Evolutionary conservation across 306 rosid genomes (phyloP).

Genomic region (Datisca glomerata): DNA sequence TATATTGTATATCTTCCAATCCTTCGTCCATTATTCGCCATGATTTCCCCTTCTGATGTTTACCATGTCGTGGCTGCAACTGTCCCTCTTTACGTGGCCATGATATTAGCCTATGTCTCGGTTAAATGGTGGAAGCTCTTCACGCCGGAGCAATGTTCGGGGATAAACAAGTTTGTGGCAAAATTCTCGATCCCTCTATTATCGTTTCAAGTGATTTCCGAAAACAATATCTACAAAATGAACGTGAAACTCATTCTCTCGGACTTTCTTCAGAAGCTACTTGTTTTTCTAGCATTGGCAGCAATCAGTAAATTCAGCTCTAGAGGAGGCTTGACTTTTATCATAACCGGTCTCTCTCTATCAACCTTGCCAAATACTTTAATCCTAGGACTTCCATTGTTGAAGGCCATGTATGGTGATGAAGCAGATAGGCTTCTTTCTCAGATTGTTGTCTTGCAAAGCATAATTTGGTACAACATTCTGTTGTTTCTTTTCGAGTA

Average conservation of each 20-base stretch:
- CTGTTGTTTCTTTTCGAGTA: conserved; percentile 72
- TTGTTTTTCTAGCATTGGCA: conserved; percentile 35
- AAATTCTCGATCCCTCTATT: conserved; percentile 83
- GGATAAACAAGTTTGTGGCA: conserved; percentile 89
- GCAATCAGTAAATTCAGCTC: conserved; percentile 38
- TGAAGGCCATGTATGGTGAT: conserved; percentile 78
- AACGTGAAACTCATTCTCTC: conserved; percentile 55
- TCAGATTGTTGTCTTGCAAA: conserved; percentile 78
- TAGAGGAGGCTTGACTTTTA: conserved; percentile 48
- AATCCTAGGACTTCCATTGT: conserved; percentile 79
- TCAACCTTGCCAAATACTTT: conserved; percentile 90
- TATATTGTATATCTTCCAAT: conserved; percentile 17
- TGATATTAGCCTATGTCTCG: conserved; percentile 73
- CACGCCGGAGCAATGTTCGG: conserved; percentile 84
- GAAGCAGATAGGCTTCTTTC: conserved; percentile 46
- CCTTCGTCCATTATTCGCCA: conserved; percentile 19
- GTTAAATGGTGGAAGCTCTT: conserved; percentile 91
- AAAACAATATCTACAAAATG: conserved; percentile 68
- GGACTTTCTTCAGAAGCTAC: conserved; percentile 54
- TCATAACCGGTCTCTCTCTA: conserved; percentile 71
- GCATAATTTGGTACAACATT: conserved; percentile 80
- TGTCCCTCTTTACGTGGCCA: conserved; percentile 71
- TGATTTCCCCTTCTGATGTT: conserved; percentile 64
- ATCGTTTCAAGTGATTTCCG: conserved; percentile 77
- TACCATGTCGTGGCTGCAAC: conserved; percentile 79